Conservation (phyloP, 2,329 filamentous ascomycete species). For the Aspergillus sp. region DNA sequence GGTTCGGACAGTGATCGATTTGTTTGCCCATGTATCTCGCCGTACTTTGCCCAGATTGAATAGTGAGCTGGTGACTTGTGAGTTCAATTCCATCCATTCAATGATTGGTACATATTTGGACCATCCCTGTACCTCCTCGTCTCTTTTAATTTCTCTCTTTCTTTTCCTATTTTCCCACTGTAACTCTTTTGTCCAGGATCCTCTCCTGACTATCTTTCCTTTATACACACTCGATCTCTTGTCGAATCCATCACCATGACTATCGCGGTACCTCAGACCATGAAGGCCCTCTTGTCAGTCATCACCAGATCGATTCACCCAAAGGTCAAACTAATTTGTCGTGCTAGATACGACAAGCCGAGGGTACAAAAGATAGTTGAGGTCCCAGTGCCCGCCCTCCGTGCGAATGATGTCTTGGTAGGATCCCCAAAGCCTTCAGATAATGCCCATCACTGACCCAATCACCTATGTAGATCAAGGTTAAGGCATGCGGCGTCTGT, state of each 20-base stretch:
- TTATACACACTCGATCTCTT: background rate
- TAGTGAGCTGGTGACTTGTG: no score
- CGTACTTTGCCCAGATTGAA: no score
- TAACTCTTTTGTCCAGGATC: background rate
- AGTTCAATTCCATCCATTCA: no score
- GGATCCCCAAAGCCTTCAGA: slow-evolving; percentile 2
- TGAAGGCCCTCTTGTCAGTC: slow-evolving; percentile 62
- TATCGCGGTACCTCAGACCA: slow-evolving; percentile 50
- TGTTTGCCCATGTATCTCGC: no score
- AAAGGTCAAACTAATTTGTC: background rate
- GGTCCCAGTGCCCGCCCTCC: slow-evolving; percentile 61
- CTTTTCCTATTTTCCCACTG: background rate
- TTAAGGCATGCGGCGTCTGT: slow-evolving; percentile 67
- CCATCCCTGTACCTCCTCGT: no score
- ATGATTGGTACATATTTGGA: no score
- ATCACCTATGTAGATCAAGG: slow-evolving; percentile 53
- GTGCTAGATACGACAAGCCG: slow-evolving; percentile 59
- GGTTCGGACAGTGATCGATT: no score
- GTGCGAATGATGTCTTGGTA: slow-evolving; percentile 60
- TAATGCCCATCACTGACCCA: background rate
- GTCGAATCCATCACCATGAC: slow-evolving; percentile 28
- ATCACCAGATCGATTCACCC: background rate
- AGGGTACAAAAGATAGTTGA: slow-evolving; percentile 61
- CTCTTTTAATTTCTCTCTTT: no score
- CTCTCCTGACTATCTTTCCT: background rate